Evolutionary conservation across 2,329 filamentous ascomycete genomes (phyloP), one percentile per base, ranked within the genome.

Genomic region (Colletotrichum salicis): DNA sequence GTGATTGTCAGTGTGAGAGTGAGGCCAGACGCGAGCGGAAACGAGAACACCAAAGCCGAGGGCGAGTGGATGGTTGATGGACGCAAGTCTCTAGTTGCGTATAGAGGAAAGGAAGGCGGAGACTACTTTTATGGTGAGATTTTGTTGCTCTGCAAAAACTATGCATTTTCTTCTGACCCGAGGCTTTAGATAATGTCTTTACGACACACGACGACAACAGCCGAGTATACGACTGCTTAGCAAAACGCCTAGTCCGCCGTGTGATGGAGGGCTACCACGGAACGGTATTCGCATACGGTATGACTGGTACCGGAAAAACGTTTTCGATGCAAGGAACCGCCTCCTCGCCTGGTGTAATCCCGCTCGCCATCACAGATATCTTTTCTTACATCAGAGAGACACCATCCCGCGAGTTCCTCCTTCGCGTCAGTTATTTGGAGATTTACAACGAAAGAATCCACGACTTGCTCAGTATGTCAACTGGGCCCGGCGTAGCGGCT

Each of bases 201-300:
- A 91, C 94, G 62, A 93, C 95, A 22, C 91, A 97, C 79, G 96
- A 99, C 80, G 94, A 98, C 80, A 99, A 99, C 80, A 91, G 94
- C 64, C 92, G 93, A 79, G 96, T 99, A 11, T 99, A 99, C 80
- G 96, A 99, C 82, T 91, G 96, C 74, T 94, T 91, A 57, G 96
- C 96, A 55, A 98, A 98, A 83, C 93, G 96, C 73, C 87, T 99
- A 63, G 96, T 99, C 58, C 93, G 96, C 76, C 89, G 96, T 77
- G 96, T 99, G 61, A 99, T 99, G 96, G 96, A 99, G 85, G 96
- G 96, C 54, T 99, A 98, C 80, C 96, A 98, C 78, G 96, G 96
- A 71, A 99, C 96, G 1, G 96, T 99, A 29, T 98, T 99, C 80
- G 96, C 96, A 22, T 99, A 99, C 81, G 96, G 96, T 79, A 98